phyloP scores from a whole-genome alignment of 2,329 filamentous ascomycete genomes.

The Colletotrichum orbiculare region DNA sequence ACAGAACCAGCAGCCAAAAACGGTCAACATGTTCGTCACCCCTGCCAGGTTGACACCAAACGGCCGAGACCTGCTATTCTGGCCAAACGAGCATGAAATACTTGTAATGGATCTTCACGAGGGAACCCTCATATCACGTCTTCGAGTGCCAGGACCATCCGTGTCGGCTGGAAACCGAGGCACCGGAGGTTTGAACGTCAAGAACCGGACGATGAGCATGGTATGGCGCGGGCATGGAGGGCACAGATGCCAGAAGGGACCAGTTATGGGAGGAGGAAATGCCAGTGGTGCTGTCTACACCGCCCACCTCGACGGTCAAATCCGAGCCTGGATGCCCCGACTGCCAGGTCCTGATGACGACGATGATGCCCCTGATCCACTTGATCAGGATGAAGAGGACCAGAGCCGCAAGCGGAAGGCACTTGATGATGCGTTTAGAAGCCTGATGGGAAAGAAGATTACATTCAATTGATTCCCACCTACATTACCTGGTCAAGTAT shows the following conservation, averaged over 20 bases:
- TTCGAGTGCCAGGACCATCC: constrained; percentile 72
- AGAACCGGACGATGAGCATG: constrained; percentile 77
- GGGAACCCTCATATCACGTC: constrained; percentile 76
- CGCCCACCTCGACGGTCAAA: constrained; percentile 84
- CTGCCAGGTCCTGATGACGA: constrained; percentile 63
- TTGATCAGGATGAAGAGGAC: constrained; percentile 53
- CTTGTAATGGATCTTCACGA: constrained; percentile 83
- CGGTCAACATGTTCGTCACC: constrained; percentile 69
- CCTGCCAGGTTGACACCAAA: constrained; percentile 68
- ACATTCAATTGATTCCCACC: constrained; percentile 60
- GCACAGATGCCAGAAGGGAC: constrained; percentile 63
- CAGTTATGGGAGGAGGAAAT: constrained; percentile 69
- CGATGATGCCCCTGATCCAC: constrained; percentile 54
- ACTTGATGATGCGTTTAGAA: constrained; percentile 82
- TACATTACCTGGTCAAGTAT: background rate
- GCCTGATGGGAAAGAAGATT: constrained; percentile 77
- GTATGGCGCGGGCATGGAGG: constrained; percentile 77
- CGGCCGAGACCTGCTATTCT: constrained; percentile 77
- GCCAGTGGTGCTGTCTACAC: constrained; percentile 75
- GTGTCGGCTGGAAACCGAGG: constrained; percentile 57
- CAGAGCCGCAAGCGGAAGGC: constrained; percentile 77
- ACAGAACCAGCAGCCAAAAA: constrained; percentile 76
- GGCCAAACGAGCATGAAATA: constrained; percentile 85
- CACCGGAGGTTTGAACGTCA: constrained; percentile 67
- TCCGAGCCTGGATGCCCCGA: constrained; percentile 80